These are phyloP conservation scores for Aleurites moluccanus DNA, from an alignment of 441 rosid species.

Conservation along the genomic window DNA sequence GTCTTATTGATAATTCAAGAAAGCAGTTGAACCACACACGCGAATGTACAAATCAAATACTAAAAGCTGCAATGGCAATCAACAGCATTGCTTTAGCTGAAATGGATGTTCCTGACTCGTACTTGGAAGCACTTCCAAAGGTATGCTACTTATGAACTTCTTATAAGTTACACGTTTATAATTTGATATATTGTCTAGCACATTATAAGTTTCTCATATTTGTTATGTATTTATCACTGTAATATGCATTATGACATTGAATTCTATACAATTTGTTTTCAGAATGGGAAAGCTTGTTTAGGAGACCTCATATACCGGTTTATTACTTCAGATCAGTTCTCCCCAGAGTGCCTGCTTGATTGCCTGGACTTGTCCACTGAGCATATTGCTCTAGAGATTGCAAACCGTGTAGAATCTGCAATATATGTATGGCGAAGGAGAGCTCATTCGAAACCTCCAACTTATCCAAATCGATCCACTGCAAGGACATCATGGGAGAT, in stretches of 20 bases:
- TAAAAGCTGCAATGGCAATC: slow-evolving; percentile 96
- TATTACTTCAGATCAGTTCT: slow-evolving; percentile 78
- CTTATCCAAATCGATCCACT: slow-evolving; percentile 35
- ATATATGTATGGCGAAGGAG: slow-evolving; percentile 75
- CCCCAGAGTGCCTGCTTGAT: slow-evolving; percentile 83
- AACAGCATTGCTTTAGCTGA: slow-evolving; percentile 73
- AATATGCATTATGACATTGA: slow-evolving; percentile 11
- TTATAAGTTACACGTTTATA: not conserved
- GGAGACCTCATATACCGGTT: slow-evolving; percentile 85
- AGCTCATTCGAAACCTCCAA: slow-evolving; percentile 52
- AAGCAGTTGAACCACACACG: slow-evolving; percentile 85
- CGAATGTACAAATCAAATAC: slow-evolving; percentile 89
- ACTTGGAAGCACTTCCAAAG: slow-evolving; percentile 87
- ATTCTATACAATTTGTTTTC: slow-evolving; percentile 29
- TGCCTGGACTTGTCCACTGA: slow-evolving; percentile 94
- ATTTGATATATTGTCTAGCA: not conserved
- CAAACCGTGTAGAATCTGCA: slow-evolving; percentile 85
- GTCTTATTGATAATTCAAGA: slow-evolving; percentile 70
- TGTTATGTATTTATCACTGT: not conserved
- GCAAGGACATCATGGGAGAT: slow-evolving; percentile 86
- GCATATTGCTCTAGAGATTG: slow-evolving; percentile 85
- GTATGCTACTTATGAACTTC: slow-evolving; percentile 27
- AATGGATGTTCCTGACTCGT: slow-evolving; percentile 92
- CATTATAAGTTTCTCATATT: not conserved
- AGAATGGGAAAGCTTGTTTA: slow-evolving; percentile 81